phyloP scores from a whole-genome alignment of 2,329 filamentous ascomycete species.

The Penicillium frequentans region DNA sequence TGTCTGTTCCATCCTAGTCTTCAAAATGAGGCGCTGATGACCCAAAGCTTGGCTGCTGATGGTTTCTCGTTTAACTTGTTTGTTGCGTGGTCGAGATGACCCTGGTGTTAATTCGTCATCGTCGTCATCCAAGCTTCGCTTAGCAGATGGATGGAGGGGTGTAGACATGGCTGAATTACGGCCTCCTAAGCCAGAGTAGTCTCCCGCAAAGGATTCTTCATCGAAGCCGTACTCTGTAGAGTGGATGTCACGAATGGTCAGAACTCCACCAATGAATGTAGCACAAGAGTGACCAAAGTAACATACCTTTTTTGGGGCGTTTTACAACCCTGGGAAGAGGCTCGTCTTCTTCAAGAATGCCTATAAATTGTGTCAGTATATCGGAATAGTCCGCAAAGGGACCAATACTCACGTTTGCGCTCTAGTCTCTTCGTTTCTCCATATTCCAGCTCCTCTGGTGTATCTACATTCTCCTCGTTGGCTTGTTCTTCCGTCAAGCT shows the following conservation, averaged over 20 bases:
- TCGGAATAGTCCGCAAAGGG: neutral
- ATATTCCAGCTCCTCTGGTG: slow-evolving; percentile 49
- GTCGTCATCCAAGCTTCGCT: slow-evolving; percentile 39
- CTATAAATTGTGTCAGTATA: slow-evolving; percentile 23
- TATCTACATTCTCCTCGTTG: slow-evolving; percentile 52
- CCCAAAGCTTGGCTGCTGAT: slow-evolving; percentile 36
- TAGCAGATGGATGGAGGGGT: slow-evolving; percentile 38
- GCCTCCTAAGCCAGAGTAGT: slow-evolving; percentile 30
- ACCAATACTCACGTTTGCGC: slow-evolving; percentile 42
- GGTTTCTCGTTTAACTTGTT: slow-evolving; percentile 40
- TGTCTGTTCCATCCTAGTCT: slow-evolving; percentile 46
- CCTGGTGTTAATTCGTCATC: slow-evolving; percentile 42
- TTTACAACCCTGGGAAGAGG: slow-evolving; percentile 46
- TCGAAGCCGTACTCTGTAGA: slow-evolving; percentile 30
- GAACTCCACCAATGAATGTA: neutral
- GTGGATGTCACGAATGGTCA: slow-evolving; percentile 5
- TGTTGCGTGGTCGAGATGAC: slow-evolving; percentile 39
- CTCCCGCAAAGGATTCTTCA: slow-evolving; percentile 35
- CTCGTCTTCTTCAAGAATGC: slow-evolving; percentile 51
- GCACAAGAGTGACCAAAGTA: neutral
- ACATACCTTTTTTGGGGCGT: slow-evolving; percentile 44
- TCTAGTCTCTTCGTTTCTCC: slow-evolving; percentile 51
- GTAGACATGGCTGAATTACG: slow-evolving; percentile 36
- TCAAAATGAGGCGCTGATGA: slow-evolving; percentile 45
- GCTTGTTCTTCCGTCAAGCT: slow-evolving; percentile 51